phyloP scores from a whole-genome alignment of 139 green algal genomes.

The Nannochloris sp. region DNA sequence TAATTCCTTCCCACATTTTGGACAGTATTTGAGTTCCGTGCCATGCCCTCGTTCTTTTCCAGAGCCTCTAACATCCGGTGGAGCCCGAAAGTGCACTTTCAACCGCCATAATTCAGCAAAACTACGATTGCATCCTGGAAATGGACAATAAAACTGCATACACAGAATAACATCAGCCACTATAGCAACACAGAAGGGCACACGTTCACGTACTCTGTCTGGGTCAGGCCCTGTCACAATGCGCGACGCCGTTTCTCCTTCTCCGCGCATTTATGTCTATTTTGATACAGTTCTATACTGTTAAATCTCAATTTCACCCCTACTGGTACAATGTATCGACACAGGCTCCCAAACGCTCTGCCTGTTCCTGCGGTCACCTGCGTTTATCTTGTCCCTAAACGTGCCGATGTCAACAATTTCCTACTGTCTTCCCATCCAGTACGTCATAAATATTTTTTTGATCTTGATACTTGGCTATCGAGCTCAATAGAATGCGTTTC shows the following conservation, averaged over 20 bases:
- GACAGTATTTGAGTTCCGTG: constrained; percentile 67
- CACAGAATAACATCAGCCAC: not conserved
- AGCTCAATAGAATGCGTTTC: too few relatives aligned
- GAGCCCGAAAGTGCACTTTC: constrained; percentile 69
- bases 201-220: constrained; percentile 11
- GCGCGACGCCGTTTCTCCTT: constrained; percentile 9
- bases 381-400: too few relatives aligned
- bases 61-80: constrained; percentile 66
- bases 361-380: too few relatives aligned
- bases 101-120: constrained; percentile 75
- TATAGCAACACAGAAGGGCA: not conserved
- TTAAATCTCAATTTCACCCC: not conserved
- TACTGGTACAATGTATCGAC: too few relatives aligned
- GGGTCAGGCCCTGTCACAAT: constrained; percentile 25
- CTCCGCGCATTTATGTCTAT: not conserved
- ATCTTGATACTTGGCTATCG: too few relatives aligned
- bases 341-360: too few relatives aligned
- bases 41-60: constrained; percentile 79
- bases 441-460: too few relatives aligned
- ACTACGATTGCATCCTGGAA: constrained; percentile 62
- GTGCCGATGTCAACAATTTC: too few relatives aligned
- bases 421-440: too few relatives aligned
- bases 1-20: constrained; percentile 68
- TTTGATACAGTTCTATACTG: not conserved
- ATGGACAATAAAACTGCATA: constrained; percentile 29